Conservation (phyloP, 352 stramenopile genomes). For the Pythium phragmiticola region DNA sequence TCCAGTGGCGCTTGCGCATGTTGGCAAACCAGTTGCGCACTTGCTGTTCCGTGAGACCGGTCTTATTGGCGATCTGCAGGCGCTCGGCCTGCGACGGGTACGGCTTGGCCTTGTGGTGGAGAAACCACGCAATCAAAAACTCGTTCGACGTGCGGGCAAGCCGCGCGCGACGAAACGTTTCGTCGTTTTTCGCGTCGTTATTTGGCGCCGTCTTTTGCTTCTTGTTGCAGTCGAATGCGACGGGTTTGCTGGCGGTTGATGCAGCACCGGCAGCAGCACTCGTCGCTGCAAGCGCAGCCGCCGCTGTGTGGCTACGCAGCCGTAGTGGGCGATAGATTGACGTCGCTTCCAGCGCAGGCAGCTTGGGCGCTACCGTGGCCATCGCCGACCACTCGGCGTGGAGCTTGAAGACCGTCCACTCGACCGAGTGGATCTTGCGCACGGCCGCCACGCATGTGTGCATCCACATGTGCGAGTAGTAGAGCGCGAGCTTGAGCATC, state of each 20-base stretch:
- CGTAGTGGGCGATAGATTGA: slow-evolving; percentile 22
- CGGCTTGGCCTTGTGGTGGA: slow-evolving; percentile 83
- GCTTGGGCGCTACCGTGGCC: background rate
- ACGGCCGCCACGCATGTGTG: slow-evolving; percentile 43
- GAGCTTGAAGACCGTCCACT: slow-evolving; percentile 29
- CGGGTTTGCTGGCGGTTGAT: background rate
- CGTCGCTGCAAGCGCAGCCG: background rate
- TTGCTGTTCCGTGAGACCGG: slow-evolving; percentile 73
- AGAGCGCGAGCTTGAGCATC: slow-evolving; percentile 56
- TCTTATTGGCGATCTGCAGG: slow-evolving; percentile 61
- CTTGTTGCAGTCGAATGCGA: background rate
- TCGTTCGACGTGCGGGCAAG: slow-evolving; percentile 78
- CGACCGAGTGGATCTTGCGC: slow-evolving; percentile 36
- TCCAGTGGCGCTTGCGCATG: slow-evolving; percentile 89
- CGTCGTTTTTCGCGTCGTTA: background rate
- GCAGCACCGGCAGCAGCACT: background rate
- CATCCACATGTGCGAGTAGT: slow-evolving; percentile 61
- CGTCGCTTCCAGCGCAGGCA: background rate
- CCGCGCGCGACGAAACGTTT: slow-evolving; percentile 40
- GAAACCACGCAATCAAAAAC: slow-evolving; percentile 85
- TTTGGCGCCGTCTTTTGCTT: background rate
- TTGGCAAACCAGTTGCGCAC: slow-evolving; percentile 90
- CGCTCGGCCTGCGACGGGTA: slow-evolving; percentile 74
- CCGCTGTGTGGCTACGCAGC: slow-evolving; percentile 19
- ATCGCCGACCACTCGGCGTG: slow-evolving; percentile 13